Conservation (phyloP, 2,329 filamentous ascomycete genomes). For the Thelonectria blattea region DNA sequence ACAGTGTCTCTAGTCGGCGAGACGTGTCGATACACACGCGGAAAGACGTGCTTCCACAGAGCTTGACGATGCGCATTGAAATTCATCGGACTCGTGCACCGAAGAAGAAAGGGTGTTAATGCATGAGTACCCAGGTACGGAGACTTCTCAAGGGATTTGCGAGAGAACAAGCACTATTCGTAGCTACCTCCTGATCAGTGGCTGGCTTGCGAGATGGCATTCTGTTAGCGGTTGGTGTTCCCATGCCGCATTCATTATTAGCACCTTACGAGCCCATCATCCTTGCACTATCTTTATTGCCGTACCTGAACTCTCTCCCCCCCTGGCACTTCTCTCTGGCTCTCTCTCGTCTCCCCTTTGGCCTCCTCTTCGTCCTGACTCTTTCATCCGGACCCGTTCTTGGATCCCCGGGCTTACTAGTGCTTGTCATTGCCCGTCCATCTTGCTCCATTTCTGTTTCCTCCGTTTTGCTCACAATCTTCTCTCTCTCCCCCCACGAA, state of each 20-base stretch:
- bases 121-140: neutral
- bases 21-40: no score
- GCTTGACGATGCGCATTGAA: neutral
- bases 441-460: conserved; percentile 8
- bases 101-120: neutral
- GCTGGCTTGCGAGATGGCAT: neutral
- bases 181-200: neutral
- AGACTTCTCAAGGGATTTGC: neutral
- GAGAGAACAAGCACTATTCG: neutral
- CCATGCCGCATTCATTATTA: neutral
- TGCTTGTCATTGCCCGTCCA: conserved; percentile 10
- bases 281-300: neutral
- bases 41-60: neutral
- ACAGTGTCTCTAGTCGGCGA: no score
- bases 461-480: conserved; percentile 8
- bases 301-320: neutral
- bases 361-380: conserved; percentile 6
- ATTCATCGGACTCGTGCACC: neutral
- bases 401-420: conserved; percentile 8
- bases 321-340: conserved; percentile 1
- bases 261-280: no score
- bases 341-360: neutral
- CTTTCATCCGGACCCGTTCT: conserved; percentile 6
- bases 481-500: neutral
- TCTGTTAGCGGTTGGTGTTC: neutral